Base-by-base conservation (phyloP, 176 grass and related monocot species). In the Dactylis glomerata region DNA sequence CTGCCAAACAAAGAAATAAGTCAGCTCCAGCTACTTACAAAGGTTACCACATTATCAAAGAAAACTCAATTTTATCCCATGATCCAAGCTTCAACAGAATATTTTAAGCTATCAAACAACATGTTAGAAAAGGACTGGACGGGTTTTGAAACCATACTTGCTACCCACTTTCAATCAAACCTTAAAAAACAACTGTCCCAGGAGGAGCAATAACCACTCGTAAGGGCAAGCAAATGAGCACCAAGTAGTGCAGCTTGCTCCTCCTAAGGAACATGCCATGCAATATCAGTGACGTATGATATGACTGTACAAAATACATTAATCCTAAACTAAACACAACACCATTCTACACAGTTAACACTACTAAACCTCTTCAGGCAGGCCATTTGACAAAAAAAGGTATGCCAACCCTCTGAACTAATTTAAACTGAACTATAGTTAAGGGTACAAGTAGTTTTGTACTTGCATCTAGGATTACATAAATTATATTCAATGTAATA, bases 1-100 rank as follows among this genome's bases (percentile, higher is more conserved):
- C 96, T 99, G 61, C n/a, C n/a, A 0, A 89, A 68, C 20, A 52
- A 75, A 83, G 49, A 30, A 82, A 70, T 36, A 83, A 68, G 73
- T 80, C 44, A 90, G 46, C 9, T 67, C 47, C 34, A n/a, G 22
- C 13, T 83, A 38, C 47, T 22, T 64, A 17, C 1, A 16, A 77
- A 62, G 34, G 28, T 16, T 62, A 62, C n/a, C 16, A 24, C 5
- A 14, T 64, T 63, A 67, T 31, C 26, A 74, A 14, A 70, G 40
- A 71, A 40, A 73, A 20, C 7, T 0, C 6, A 26, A 12, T 12
- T 13, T 6, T 46, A 6, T 42, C 15, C 10, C 26, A 11, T 42
- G 19, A 20, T 68, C 10, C 22, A 58, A 31, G 11, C 46, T 67
- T 0, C 65, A 66, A 20, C 63, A 66, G 30, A 66, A 20, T 33